Percentiles rank a stretch among this genome's conserved stretches.
Evolutionary conservation across 176 grass and related monocot genomes (phyloP).

Genomic region (Alloteropsis semialata): DNA sequence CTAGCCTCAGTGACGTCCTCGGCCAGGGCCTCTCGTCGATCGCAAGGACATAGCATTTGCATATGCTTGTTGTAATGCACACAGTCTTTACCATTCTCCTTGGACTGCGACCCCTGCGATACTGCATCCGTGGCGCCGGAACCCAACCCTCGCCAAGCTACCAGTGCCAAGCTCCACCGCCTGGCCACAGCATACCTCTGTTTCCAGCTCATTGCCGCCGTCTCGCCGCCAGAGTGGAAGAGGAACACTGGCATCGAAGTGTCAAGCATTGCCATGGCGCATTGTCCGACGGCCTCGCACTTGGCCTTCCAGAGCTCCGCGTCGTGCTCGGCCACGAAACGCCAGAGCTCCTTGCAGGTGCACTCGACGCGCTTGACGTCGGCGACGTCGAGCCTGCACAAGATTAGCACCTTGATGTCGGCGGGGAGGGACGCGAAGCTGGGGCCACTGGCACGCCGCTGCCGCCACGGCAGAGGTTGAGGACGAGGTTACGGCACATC

Average conservation of each 20-base stretch:
- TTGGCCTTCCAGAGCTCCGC: neutral
- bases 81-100: too few relatives aligned
- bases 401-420: neutral
- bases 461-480: neutral
- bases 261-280: too few relatives aligned
- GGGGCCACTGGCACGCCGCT: neutral
- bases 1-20: too few relatives aligned
- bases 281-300: too few relatives aligned
- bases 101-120: too few relatives aligned
- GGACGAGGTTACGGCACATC: too few relatives aligned
- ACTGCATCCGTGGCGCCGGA: too few relatives aligned
- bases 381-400: neutral
- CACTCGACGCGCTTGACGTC: neutral
- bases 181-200: neutral
- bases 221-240: neutral
- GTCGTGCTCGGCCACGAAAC: neutral
- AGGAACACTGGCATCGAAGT: too few relatives aligned
- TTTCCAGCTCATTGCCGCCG: neutral
- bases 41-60: too few relatives aligned
- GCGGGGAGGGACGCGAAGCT: neutral
- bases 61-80: too few relatives aligned
- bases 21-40: too few relatives aligned
- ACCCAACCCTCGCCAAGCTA: neutral
- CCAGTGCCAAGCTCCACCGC: neutral
- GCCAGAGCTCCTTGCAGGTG: neutral